These are phyloP conservation scores for Brachypodium distachyon DNA, from an alignment of 202 grass and related monocot genomes.

Conservation along the genomic window DNA sequence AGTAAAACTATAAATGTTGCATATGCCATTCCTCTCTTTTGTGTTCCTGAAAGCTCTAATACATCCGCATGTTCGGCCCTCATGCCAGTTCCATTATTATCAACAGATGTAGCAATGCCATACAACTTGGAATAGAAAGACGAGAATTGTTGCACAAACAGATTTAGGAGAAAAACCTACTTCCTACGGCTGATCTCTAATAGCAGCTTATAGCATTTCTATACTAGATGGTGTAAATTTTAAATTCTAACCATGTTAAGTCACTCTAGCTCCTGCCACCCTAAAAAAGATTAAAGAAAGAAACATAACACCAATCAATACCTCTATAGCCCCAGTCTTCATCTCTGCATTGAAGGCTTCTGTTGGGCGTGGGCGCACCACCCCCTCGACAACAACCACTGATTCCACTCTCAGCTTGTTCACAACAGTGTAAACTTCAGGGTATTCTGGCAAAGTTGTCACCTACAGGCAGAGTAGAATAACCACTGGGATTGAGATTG, in stretches of 20 bases:
- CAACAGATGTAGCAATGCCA: not conserved
- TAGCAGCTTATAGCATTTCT: not conserved
- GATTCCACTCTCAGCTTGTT: constrained; percentile 90
- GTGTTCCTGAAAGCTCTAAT: no score
- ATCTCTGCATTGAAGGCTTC: constrained; percentile 85
- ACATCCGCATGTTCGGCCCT: not conserved
- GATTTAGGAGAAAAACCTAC: not conserved
- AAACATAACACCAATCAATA: not conserved
- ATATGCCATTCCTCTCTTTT: no score
- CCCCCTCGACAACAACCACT: constrained; percentile 74
- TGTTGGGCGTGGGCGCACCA: constrained; percentile 41
- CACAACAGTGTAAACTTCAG: constrained; percentile 54
- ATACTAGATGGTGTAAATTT: not conserved
- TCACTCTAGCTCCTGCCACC: not conserved
- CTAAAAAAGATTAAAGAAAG: not conserved
- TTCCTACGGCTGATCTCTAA: not conserved
- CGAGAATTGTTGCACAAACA: not conserved
- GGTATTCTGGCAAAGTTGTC: constrained; percentile 67
- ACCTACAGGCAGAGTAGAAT: constrained; percentile 32
- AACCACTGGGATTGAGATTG: not conserved
- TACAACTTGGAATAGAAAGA: not conserved
- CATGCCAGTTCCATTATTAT: not conserved
- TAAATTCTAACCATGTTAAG: not conserved
- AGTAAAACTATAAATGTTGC: not conserved
- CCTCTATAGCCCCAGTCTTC: constrained; percentile 90